Conservation (phyloP, 1,284 basidiomycete genomes). For the Stygiomarasmius scandens region DNA sequence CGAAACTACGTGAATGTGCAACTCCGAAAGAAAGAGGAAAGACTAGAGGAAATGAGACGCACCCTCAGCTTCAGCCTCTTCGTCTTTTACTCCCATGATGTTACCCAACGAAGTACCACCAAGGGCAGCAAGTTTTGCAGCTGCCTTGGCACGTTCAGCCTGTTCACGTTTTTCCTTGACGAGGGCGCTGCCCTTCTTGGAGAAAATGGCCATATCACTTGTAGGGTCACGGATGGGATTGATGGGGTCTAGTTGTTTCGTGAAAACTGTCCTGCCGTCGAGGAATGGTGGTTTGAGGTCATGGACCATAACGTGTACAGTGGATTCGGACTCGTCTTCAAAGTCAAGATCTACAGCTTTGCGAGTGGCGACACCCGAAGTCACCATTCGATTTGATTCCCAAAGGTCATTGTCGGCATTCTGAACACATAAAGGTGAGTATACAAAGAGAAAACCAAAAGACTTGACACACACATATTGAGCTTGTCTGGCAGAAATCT, state of each 20-base stretch:
- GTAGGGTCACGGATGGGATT: slow-evolving; percentile 95
- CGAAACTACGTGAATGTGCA: slow-evolving; percentile 76
- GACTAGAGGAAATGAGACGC: slow-evolving; percentile 36
- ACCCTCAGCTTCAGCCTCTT: slow-evolving; percentile 87
- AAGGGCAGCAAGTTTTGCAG: slow-evolving; percentile 91
- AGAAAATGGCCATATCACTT: slow-evolving; percentile 94
- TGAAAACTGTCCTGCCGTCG: slow-evolving; percentile 95
- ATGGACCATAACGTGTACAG: slow-evolving; percentile 96
- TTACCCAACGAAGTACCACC: slow-evolving; percentile 95
- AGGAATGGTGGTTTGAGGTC: slow-evolving; percentile 98
- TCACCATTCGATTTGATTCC: slow-evolving; percentile 97
- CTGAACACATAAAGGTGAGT: slow-evolving; percentile 40
- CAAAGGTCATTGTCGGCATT: slow-evolving; percentile 98
- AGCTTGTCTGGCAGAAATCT: slow-evolving; percentile 89
- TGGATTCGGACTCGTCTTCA: slow-evolving; percentile 92
- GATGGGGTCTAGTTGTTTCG: slow-evolving; percentile 95
- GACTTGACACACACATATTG: slow-evolving; percentile 75
- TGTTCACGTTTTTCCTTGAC: slow-evolving; percentile 96
- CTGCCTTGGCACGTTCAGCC: slow-evolving; percentile 93
- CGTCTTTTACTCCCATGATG: slow-evolving; percentile 96
- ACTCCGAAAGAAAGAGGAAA: slow-evolving; percentile 42
- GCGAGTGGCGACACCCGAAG: slow-evolving; percentile 90
- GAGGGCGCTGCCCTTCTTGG: slow-evolving; percentile 91
- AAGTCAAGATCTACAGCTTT: slow-evolving; percentile 87
- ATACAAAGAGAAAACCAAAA: slow-evolving; percentile 7